phyloP scores from a whole-genome alignment of 208 protist species.

The Tritrichomonas foetus region DNA sequence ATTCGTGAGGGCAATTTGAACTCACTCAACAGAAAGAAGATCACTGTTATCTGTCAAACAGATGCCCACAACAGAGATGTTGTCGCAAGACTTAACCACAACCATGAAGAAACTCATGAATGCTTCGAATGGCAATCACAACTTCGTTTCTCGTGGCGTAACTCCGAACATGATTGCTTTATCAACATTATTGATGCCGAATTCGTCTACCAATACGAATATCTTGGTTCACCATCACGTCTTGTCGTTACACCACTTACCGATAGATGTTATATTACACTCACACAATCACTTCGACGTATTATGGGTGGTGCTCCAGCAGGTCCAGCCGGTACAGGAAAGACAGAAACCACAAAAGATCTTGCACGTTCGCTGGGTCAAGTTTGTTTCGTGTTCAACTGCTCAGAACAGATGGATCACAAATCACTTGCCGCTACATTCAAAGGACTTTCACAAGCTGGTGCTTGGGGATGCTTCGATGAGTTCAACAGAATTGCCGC shows the following conservation, averaged over 20 bases:
- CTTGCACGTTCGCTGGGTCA: conserved; percentile 60
- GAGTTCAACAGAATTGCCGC: conserved; percentile 90
- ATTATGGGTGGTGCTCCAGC: conserved; percentile 88
- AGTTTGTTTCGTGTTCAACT: conserved; percentile 69
- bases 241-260: conserved; percentile 96
- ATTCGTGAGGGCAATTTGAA: conserved; percentile 68
- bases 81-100: conserved; percentile 59
- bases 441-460: conserved; percentile 88
- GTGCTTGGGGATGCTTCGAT: conserved; percentile 95
- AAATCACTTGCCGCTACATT: conserved; percentile 90
- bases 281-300: conserved; percentile 85
- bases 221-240: conserved; percentile 90
- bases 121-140: conserved; percentile 92
- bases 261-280: conserved; percentile 94
- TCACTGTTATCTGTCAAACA: conserved; percentile 93
- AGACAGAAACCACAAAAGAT: conserved; percentile 81
- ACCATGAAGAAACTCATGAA: conserved; percentile 67
- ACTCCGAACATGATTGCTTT: conserved; percentile 73
- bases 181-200: conserved; percentile 89
- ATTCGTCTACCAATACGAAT: conserved; percentile 93
- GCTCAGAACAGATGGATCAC: conserved; percentile 96
- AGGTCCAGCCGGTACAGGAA: conserved; percentile 87
- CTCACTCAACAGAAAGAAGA: conserved; percentile 75
- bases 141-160: conserved; percentile 88
- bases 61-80: conserved; percentile 81